These are phyloP conservation scores for Fusarium sp. DNA, from an alignment of 2,329 filamentous ascomycete species.

Conservation along the genomic window DNA sequence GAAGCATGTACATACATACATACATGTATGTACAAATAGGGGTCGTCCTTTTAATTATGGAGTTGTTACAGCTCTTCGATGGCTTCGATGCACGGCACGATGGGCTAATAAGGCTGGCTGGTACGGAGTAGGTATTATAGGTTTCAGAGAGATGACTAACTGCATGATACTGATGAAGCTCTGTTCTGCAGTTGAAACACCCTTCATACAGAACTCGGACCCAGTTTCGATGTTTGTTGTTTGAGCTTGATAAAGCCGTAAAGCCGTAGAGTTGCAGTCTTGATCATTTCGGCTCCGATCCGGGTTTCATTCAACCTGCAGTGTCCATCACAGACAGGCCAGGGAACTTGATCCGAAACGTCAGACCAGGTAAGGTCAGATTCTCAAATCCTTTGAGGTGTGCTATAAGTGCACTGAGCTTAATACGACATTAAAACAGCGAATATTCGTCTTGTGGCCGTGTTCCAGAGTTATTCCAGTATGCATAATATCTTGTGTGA, in stretches of 20 bases:
- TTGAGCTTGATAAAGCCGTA: slow-evolving; percentile 1
- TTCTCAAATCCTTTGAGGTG: not conserved
- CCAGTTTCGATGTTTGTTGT: slow-evolving; percentile 8
- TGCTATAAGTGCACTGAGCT: slow-evolving; percentile 15
- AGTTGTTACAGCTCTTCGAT: slow-evolving; percentile 29
- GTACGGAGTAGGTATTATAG: not conserved
- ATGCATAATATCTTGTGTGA: not conserved
- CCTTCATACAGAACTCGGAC: slow-evolving; percentile 18
- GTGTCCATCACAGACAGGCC: not conserved
- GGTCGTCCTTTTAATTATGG: slow-evolving; percentile 22
- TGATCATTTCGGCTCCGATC: slow-evolving; percentile 20
- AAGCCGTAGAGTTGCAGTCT: not conserved
- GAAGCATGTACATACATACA: not conserved
- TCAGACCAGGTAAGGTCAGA: not conserved
- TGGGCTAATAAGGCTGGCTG: slow-evolving; percentile 27
- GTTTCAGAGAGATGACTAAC: slow-evolving; percentile 18
- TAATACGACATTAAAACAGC: slow-evolving; percentile 1
- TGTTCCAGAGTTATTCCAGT: not conserved
- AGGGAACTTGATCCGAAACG: slow-evolving; percentile 12
- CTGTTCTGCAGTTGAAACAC: slow-evolving; percentile 22
- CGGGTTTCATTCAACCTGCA: slow-evolving; percentile 15
- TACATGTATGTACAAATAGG: slow-evolving; percentile 19
- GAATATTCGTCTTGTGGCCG: not conserved
- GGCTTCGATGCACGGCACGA: slow-evolving; percentile 14
- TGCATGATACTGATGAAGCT: slow-evolving; percentile 23